These are phyloP conservation scores for Alternaria sp. DNA, from an alignment of 2,329 filamentous ascomycete species.

Conservation along the genomic window DNA sequence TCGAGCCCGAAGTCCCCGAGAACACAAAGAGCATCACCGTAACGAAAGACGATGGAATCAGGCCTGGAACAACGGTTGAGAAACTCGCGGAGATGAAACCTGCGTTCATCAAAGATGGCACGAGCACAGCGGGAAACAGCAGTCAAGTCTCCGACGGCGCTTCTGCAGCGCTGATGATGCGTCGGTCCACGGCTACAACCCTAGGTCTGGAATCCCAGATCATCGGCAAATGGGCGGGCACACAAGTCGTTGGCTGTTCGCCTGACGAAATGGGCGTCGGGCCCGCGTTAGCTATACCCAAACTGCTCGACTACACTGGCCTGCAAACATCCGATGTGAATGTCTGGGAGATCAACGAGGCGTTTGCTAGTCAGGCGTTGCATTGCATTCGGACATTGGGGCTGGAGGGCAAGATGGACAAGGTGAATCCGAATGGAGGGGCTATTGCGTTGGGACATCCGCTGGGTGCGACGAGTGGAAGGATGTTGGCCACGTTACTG, in stretches of 20 bases:
- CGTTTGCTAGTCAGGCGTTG: slow-evolving; percentile 68
- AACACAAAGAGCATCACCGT: slow-evolving; percentile 68
- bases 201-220: slow-evolving; percentile 74
- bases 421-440: slow-evolving; percentile 89
- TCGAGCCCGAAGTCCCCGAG: slow-evolving; percentile 63
- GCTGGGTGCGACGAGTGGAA: slow-evolving; percentile 83
- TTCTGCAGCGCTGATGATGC: slow-evolving; percentile 82
- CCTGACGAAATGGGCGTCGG: slow-evolving; percentile 96
- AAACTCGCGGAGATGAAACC: slow-evolving; percentile 82
- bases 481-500: slow-evolving; percentile 79
- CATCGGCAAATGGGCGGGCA: slow-evolving; percentile 82
- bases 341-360: slow-evolving; percentile 94
- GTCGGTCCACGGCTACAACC: slow-evolving; percentile 76
- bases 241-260: slow-evolving; percentile 75
- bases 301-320: slow-evolving; percentile 73
- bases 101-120: slow-evolving; percentile 77
- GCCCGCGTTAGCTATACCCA: slow-evolving; percentile 84
- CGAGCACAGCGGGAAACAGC: slow-evolving; percentile 83
- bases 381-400: slow-evolving; percentile 76
- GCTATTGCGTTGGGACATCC: slow-evolving; percentile 95
- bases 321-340: slow-evolving; percentile 73
- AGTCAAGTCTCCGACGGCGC: slow-evolving; percentile 89
- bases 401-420: slow-evolving; percentile 69
- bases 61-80: slow-evolving; percentile 70
- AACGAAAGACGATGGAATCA: slow-evolving; percentile 81